phyloP scores from a whole-genome alignment of 2,329 filamentous ascomycete genomes.

The Aspergillus felis region DNA sequence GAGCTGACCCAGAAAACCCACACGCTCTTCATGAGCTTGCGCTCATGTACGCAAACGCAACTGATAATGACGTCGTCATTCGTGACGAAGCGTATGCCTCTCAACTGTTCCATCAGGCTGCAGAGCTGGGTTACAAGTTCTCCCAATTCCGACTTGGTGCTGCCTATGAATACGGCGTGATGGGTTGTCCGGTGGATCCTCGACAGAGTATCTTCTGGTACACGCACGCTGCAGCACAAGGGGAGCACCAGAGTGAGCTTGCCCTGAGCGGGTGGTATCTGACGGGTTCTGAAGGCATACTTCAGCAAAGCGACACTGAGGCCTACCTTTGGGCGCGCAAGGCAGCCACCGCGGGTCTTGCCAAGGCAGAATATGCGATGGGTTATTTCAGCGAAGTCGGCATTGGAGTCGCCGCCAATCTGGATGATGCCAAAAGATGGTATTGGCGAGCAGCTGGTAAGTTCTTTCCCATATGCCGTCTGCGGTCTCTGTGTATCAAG shows the following conservation, averaged over 20 bases:
- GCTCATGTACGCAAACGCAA: slow-evolving; percentile 53
- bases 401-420: slow-evolving; percentile 77
- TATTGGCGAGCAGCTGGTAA: slow-evolving; percentile 95
- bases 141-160: slow-evolving; percentile 86
- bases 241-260: slow-evolving; percentile 88
- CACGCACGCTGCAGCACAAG: slow-evolving; percentile 81
- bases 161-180: slow-evolving; percentile 81
- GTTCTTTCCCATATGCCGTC: slow-evolving; percentile 28
- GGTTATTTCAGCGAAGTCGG: slow-evolving; percentile 96
- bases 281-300: slow-evolving; percentile 80
- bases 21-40: slow-evolving; percentile 89
- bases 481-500: background rate
- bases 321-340: slow-evolving; percentile 97
- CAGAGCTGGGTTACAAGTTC: slow-evolving; percentile 88
- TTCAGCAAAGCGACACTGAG: slow-evolving; percentile 90
- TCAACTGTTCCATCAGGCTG: slow-evolving; percentile 79
- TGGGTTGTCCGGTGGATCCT: slow-evolving; percentile 79
- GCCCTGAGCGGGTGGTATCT: slow-evolving; percentile 90
- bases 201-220: slow-evolving; percentile 91
- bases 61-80: slow-evolving; percentile 67
- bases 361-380: slow-evolving; percentile 97
- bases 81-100: slow-evolving; percentile 78
- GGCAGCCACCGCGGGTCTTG: slow-evolving; percentile 78
- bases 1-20: slow-evolving; percentile 83
- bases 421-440: slow-evolving; percentile 97